Evolutionary conservation across 2,329 filamentous ascomycete species (phyloP).

Genomic region (Aspergillus eucalypticola): DNA sequence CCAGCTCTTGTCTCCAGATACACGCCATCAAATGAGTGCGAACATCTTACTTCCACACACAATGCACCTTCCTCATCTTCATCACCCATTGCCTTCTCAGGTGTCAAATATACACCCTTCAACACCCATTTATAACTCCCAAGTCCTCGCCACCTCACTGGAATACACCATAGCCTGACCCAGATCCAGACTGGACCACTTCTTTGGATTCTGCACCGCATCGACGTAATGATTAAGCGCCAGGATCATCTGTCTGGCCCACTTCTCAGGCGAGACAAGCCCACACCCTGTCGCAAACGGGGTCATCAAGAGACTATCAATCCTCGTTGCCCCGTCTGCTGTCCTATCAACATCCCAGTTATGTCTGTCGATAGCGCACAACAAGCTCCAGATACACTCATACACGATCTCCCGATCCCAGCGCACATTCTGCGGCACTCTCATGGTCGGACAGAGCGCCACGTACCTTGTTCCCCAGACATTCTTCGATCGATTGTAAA

Average conservation of each 20-base stretch:
- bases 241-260: conserved; percentile 54
- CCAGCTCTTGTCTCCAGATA: no score
- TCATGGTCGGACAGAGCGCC: conserved; percentile 58
- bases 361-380: conserved; percentile 52
- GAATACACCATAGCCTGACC: conserved; percentile 26
- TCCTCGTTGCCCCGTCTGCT: conserved; percentile 27
- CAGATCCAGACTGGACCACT: conserved; percentile 48
- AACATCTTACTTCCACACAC: no score
- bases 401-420: conserved; percentile 59
- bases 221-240: conserved; percentile 56
- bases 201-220: conserved; percentile 45
- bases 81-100: no score
- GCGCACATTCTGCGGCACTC: conserved; percentile 43
- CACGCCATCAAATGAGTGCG: no score
- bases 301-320: conserved; percentile 52
- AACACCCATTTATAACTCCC: conserved; percentile 13
- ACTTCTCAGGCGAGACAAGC: conserved; percentile 47
- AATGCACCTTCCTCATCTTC: no score
- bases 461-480: conserved; percentile 47
- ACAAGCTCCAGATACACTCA: conserved; percentile 55
- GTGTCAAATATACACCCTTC: background rate
- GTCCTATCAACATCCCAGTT: conserved; percentile 37
- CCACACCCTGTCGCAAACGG: conserved; percentile 55
- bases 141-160: conserved; percentile 31
- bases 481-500: conserved; percentile 36